phyloP scores from a whole-genome alignment of 2,329 filamentous ascomycete genomes.

The Karstenula rhodostoma region DNA sequence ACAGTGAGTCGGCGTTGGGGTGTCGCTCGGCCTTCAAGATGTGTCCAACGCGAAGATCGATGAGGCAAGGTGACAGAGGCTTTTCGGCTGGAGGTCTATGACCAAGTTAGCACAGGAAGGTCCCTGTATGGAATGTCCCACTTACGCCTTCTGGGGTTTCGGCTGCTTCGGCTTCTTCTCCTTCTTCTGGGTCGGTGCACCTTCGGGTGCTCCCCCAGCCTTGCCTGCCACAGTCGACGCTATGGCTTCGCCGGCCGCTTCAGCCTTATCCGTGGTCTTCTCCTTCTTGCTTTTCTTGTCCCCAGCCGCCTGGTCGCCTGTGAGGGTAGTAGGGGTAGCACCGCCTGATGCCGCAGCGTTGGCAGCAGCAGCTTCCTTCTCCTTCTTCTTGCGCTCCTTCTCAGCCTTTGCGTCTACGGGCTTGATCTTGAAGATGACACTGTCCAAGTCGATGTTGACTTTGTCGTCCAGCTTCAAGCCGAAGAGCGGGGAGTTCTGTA shows the following conservation, averaged over 20 bases:
- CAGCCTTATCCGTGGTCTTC: conserved; percentile 61
- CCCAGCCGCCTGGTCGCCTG: conserved; percentile 42
- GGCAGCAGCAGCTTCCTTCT: conserved; percentile 73
- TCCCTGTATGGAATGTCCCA: neutral
- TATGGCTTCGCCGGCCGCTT: conserved; percentile 62
- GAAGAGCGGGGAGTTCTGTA: conserved; percentile 83
- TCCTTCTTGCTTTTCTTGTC: conserved; percentile 56
- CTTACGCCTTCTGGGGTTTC: conserved; percentile 67
- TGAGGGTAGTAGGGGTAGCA: conserved; percentile 50
- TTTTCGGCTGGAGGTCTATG: conserved; percentile 67
- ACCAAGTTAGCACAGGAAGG: conserved; percentile 33
- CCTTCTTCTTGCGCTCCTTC: conserved; percentile 96
- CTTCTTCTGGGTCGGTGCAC: conserved; percentile 66
- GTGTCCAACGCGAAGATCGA: conserved; percentile 95
- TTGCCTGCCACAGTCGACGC: conserved; percentile 56
- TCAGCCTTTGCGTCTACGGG: conserved; percentile 91
- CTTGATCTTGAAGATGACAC: conserved; percentile 87
- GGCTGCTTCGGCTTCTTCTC: conserved; percentile 91
- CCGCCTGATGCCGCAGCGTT: conserved; percentile 63
- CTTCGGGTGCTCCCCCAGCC: conserved; percentile 51
- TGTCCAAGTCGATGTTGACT: conserved; percentile 78
- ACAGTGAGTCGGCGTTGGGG: conserved; percentile 95
- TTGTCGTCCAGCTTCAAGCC: conserved; percentile 78
- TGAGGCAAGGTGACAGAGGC: conserved; percentile 81
- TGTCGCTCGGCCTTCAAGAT: conserved; percentile 96